These are phyloP conservation scores for Whalleya microplaca DNA, from an alignment of 2,329 filamentous ascomycete species.

Conservation along the genomic window DNA sequence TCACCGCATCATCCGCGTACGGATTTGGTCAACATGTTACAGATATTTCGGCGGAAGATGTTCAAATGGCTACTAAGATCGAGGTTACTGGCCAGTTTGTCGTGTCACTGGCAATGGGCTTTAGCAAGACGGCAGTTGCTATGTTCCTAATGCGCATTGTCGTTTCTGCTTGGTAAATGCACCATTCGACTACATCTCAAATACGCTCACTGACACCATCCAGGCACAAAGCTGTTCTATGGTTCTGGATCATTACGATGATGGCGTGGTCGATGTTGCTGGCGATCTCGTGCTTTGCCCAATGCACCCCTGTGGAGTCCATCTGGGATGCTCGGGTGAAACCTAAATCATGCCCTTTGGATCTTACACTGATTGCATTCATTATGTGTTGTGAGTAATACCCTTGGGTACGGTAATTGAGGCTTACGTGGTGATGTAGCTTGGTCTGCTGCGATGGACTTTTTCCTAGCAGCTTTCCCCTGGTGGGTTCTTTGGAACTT, in stretches of 20 bases:
- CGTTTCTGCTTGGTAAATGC: slow-evolving; percentile 11
- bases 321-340: slow-evolving; percentile 18
- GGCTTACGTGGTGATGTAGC: slow-evolving; percentile 10
- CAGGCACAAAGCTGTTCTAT: slow-evolving; percentile 23
- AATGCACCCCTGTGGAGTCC: slow-evolving; percentile 18
- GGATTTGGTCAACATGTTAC: slow-evolving; percentile 21
- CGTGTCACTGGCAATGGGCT: slow-evolving; percentile 18
- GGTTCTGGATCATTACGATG: slow-evolving; percentile 24
- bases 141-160: slow-evolving; percentile 25
- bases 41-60: slow-evolving; percentile 10
- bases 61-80: slow-evolving; percentile 15
- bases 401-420: background rate
- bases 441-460: slow-evolving; percentile 26
- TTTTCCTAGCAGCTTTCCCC: slow-evolving; percentile 24
- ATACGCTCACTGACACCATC: background rate
- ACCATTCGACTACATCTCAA: background rate
- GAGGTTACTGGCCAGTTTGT: slow-evolving; percentile 18
- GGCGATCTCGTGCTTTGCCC: slow-evolving; percentile 16
- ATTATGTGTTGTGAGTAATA: slow-evolving; percentile 23
- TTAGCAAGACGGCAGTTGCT: slow-evolving; percentile 21
- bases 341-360: slow-evolving; percentile 9
- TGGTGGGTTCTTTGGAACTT: slow-evolving; percentile 21
- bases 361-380: slow-evolving; percentile 18
- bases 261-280: slow-evolving; percentile 18
- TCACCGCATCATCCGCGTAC: slow-evolving; percentile 13